Percentiles rank a stretch among this genome's conserved stretches.
Evolutionary conservation across 2,329 filamentous ascomycete species (phyloP).

Genomic region (Colletotrichum brevisporum): DNA sequence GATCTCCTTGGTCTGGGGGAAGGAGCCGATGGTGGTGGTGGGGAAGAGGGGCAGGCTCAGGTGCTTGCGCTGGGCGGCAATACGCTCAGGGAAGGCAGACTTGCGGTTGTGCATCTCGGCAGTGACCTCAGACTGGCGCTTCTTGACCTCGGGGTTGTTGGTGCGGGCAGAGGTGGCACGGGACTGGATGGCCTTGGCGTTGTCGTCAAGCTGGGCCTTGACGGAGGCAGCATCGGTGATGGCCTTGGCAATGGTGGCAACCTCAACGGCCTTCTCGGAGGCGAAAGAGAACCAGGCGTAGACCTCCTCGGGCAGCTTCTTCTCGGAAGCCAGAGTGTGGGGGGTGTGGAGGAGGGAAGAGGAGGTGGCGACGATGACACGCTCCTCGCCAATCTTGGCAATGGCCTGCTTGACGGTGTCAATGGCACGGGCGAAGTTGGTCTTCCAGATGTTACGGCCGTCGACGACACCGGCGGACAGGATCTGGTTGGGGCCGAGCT

Average conservation of each 20-base stretch:
- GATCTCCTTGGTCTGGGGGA: constrained; percentile 99
- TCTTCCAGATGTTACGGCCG: constrained; percentile 99
- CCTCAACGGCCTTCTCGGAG: constrained; percentile 91
- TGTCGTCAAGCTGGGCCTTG: constrained; percentile 91
- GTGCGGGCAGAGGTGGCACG: constrained; percentile 94
- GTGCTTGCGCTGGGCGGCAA: constrained; percentile 89
- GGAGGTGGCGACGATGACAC: constrained; percentile 96
- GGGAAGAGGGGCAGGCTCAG: constrained; percentile 97
- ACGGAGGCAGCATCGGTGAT: constrained; percentile 93
- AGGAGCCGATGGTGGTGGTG: constrained; percentile 98
- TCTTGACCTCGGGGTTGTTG: constrained; percentile 98
- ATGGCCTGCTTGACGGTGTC: constrained; percentile 90
- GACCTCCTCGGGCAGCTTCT: constrained; percentile 85
- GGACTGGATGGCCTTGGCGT: constrained; percentile 92
- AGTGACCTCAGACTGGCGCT: constrained; percentile 90
- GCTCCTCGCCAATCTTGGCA: constrained; percentile 96
- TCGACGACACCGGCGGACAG: constrained; percentile 98
- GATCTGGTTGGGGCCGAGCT: constrained; percentile 89
- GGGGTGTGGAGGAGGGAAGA: constrained; percentile 98
- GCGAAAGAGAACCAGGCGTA: constrained; percentile 97
- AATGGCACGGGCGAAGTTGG: constrained; percentile 96
- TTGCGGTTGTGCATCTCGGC: constrained; percentile 91
- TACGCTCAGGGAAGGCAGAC: constrained; percentile 88
- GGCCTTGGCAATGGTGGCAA: constrained; percentile 95
- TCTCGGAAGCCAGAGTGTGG: constrained; percentile 98